Conservation (phyloP, 768 basidiomycete species). For the Pulveroboletus sp. region DNA sequence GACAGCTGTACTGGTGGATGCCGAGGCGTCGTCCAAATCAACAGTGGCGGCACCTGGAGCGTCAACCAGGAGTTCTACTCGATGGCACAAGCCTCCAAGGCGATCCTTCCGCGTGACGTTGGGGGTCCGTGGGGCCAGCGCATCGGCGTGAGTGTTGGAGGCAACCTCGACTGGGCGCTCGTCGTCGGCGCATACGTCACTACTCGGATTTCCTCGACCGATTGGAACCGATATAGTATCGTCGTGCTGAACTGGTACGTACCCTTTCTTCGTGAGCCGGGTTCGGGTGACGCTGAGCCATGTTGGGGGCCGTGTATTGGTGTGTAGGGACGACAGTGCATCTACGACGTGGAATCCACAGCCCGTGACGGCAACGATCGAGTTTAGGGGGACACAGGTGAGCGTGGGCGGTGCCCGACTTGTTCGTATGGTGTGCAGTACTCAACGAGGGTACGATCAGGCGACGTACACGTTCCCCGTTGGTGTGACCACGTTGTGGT, state of each 20-base stretch:
- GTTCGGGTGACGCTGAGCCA: background rate
- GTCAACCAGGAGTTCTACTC: conserved; percentile 77
- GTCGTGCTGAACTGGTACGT: conserved; percentile 70
- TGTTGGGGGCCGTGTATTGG: background rate
- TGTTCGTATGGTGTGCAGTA: background rate
- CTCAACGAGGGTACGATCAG: conserved; percentile 25
- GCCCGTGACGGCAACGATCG: conserved; percentile 56
- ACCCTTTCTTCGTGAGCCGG: background rate
- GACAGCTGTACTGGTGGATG: conserved; percentile 65
- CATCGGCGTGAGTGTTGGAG: conserved; percentile 61
- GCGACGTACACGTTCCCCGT: conserved; percentile 78
- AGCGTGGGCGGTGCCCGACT: conserved; percentile 7
- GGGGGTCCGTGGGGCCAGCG: conserved; percentile 70
- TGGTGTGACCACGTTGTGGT: conserved; percentile 60
- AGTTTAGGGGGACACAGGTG: conserved; percentile 62
- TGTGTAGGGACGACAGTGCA: conserved; percentile 44
- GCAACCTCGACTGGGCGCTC: conserved; percentile 54
- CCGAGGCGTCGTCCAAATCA: conserved; percentile 64
- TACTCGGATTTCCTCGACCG: conserved; percentile 45
- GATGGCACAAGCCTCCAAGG: conserved; percentile 75
- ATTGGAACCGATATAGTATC: conserved; percentile 65
- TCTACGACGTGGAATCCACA: conserved; percentile 53
- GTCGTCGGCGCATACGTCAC: conserved; percentile 69
- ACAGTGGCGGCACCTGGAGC: conserved; percentile 58
- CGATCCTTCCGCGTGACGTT: conserved; percentile 63